Evolutionary conservation across 2,329 filamentous ascomycete genomes (phyloP).

Genomic region (Simplicillium sp.): DNA sequence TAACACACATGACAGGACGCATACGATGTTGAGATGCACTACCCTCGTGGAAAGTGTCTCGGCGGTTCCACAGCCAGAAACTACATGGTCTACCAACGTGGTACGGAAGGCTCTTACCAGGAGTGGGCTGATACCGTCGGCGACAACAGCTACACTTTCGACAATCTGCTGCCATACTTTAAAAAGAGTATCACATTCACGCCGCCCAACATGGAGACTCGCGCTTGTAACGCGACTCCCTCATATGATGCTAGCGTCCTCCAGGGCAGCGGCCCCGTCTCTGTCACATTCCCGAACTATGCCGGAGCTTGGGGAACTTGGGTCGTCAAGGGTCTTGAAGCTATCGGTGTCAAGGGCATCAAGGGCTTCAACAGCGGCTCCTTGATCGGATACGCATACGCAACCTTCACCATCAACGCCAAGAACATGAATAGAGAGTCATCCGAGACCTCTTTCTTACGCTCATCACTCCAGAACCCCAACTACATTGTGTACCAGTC

Average conservation of each 20-base stretch:
- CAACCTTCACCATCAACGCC: slow-evolving; percentile 19
- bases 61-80: slow-evolving; percentile 20
- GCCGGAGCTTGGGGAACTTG: slow-evolving; percentile 13
- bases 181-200: slow-evolving; percentile 20
- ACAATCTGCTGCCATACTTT: slow-evolving; percentile 21
- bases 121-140: slow-evolving; percentile 21
- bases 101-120: slow-evolving; percentile 13
- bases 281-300: slow-evolving; percentile 16
- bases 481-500: slow-evolving; percentile 22
- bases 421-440: slow-evolving; percentile 18
- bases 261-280: slow-evolving; percentile 13
- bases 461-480: slow-evolving; percentile 10
- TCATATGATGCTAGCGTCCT: slow-evolving; percentile 12
- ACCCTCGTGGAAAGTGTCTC: slow-evolving; percentile 20
- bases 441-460: slow-evolving; percentile 25
- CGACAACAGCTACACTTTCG: slow-evolving; percentile 17
- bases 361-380: slow-evolving; percentile 29
- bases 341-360: slow-evolving; percentile 25
- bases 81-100: slow-evolving; percentile 17
- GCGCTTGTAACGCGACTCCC: slow-evolving; percentile 13
- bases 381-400: slow-evolving; percentile 21
- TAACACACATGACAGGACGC: slow-evolving; percentile 4
- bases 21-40: slow-evolving; percentile 14
- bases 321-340: slow-evolving; percentile 21
- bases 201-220: slow-evolving; percentile 12